Evolutionary conservation across 1,284 basidiomycete genomes (phyloP).

Genomic region (Cutaneotrichosporon sp.): DNA sequence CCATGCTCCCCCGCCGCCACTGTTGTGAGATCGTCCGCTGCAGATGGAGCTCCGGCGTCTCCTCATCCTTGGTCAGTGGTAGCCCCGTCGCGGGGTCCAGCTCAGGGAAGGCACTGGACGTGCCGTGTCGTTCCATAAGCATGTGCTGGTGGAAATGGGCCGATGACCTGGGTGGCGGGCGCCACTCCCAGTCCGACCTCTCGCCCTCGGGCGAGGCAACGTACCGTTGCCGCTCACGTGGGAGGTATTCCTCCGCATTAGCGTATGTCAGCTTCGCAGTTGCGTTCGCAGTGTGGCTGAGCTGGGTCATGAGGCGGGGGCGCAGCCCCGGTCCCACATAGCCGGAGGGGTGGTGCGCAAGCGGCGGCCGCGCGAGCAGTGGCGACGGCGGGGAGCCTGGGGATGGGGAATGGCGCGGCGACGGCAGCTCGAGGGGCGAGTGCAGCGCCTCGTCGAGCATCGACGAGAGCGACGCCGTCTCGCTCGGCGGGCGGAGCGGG

Average conservation of each 20-base stretch:
- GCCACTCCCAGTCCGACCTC: background rate
- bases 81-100: constrained; percentile 41
- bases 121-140: constrained; percentile 2
- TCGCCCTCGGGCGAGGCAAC: constrained; percentile 2
- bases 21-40: constrained; percentile 43
- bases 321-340: constrained; percentile 4
- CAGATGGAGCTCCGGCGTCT: constrained; percentile 19
- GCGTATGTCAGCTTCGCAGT: constrained; percentile 32
- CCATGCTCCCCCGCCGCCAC: constrained; percentile 2
- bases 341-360: background rate
- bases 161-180: background rate
- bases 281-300: constrained; percentile 32
- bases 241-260: constrained; percentile 9
- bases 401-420: constrained; percentile 5
- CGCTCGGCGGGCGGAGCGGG: background rate
- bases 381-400: background rate
- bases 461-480: constrained; percentile 6
- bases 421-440: constrained; percentile 24
- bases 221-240: constrained; percentile 4
- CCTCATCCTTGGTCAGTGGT: constrained; percentile 14
- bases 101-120: constrained; percentile 33
- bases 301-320: constrained; percentile 34
- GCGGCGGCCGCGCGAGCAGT: background rate
- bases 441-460: constrained; percentile 31
- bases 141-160: constrained; percentile 1